Percentiles rank a stretch among this genome's conserved stretches.
Conservation (phyloP, 305 asterid genomes). For the Solanum hybrid region DNA sequence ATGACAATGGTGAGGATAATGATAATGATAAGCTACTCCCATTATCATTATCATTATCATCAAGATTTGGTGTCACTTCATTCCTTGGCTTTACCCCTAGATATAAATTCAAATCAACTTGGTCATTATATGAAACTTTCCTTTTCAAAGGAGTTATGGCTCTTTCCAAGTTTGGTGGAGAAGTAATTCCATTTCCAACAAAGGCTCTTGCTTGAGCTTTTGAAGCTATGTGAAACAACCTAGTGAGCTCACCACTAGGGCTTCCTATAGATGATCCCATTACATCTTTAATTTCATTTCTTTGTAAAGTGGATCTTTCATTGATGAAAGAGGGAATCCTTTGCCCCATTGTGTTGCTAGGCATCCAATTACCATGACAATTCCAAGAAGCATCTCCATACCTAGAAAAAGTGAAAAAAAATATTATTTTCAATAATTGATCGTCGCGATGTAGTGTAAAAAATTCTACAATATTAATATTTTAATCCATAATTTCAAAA, state of each 20-base stretch:
- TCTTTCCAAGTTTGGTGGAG: constrained; percentile 1
- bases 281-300: constrained; percentile 6
- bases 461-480: background rate
- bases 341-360: constrained; percentile 11
- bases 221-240: background rate
- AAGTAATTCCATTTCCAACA: background rate
- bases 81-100: constrained; percentile 27
- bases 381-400: constrained; percentile 43
- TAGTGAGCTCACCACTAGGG: background rate
- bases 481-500: background rate
- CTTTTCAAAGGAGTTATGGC: constrained; percentile 26
- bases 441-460: background rate
- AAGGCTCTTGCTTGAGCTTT: background rate
- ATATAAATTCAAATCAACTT: constrained; percentile 43
- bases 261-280: background rate
- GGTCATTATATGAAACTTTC: constrained; percentile 29
- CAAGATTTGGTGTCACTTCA: background rate
- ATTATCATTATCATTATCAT: constrained; percentile 24
- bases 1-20: constrained; percentile 23
- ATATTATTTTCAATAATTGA: background rate
- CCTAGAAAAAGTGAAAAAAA: constrained; percentile 12
- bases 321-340: constrained; percentile 15
- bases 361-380: constrained; percentile 38
- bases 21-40: constrained; percentile 32
- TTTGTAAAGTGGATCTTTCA: constrained; percentile 17